A percentile compares a stretch with the other conserved stretches of the same genome.
Conservation (phyloP, 192 early-diverging fungal genomes). For the Backusella westeae region DNA sequence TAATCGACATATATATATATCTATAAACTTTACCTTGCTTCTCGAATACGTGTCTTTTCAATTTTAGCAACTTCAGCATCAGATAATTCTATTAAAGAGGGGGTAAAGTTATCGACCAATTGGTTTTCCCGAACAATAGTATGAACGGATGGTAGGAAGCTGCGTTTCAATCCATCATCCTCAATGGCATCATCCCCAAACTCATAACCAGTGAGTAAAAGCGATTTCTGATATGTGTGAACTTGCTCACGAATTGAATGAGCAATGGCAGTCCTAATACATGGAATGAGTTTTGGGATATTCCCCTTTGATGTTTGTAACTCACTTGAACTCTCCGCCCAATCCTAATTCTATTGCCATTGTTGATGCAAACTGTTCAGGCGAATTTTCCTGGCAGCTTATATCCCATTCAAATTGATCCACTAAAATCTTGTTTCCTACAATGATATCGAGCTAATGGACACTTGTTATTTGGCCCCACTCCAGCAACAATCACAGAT, state of each 20-base stretch:
- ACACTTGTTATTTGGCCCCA: background rate
- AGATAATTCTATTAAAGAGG: constrained; percentile 61
- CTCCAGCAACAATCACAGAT: background rate
- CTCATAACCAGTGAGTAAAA: constrained; percentile 76
- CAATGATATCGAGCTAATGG: constrained; percentile 77
- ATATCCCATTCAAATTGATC: constrained; percentile 98
- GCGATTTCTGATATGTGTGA: constrained; percentile 77
- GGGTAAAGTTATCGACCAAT: constrained; percentile 57
- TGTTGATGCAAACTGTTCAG: constrained; percentile 84
- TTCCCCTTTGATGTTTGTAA: background rate
- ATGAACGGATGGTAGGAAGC: constrained; percentile 66
- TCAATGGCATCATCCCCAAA: constrained; percentile 70
- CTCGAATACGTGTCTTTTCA: constrained; percentile 80
- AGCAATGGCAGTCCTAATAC: constrained; percentile 77
- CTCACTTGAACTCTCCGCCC: constrained; percentile 82
- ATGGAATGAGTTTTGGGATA: background rate
- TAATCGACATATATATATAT: background rate
- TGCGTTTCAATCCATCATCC: constrained; percentile 71
- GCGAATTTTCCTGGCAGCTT: constrained; percentile 66
- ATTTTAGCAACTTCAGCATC: constrained; percentile 75
- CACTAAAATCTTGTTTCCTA: constrained; percentile 76
- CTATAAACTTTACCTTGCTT: constrained; percentile 48
- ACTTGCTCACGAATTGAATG: constrained; percentile 94
- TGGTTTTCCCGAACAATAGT: constrained; percentile 48
- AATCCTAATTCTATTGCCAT: constrained; percentile 75